Evolutionary conservation across 1,284 basidiomycete species (phyloP), one percentile per base, ranked within the genome.

Genomic region (Phlebopus sp.): DNA sequence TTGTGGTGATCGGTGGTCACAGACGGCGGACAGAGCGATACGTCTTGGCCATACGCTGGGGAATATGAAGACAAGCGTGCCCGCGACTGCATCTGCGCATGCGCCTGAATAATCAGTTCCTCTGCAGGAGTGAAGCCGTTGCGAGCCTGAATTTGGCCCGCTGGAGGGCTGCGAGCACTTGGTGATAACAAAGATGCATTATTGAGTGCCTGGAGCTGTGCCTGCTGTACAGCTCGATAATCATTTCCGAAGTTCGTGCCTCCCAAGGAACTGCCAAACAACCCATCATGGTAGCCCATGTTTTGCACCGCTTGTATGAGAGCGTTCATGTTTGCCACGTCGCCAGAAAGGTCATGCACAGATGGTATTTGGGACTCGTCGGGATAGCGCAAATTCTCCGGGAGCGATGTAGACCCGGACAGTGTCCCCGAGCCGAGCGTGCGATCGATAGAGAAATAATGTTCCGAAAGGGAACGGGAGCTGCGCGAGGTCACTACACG

Each of bases 71-170:
- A 25, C 27, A 49, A 10, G 18, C 54, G 53, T 7, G 53, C 44
- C 37, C 58, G 54, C 7, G 47, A 31, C 25, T 55, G 57, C 23
- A 58, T 53, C 41, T 63, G 64, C 17, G 73, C 68, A 57, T 84
- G 81, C 3, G 77, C 76, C 51, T 81, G 80, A 54, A 87, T 72
- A 42, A 87, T 78, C 52, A 79, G 75, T 59, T 83, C 82, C 58
- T 86, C 82, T 0, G 82, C 71, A 1, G 80, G 71, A 0, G 85
- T 87, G 54, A 81, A 86, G 1, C 84, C 85, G 15, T 76, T 75
- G 25, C 65, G 62, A n/a, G 75, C 71, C 42, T 72, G 73, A 15
- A 58, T 27, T 32, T 68, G 42, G 49, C 66, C 60, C 34, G 44
- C 23, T 3, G 39, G 36, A 18, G 59, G 43, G n/a, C 46, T 41